Evolutionary conservation across 768 basidiomycete species (phyloP), one percentile per base, ranked within the genome.

Genomic region (Lactarius pseudohatsudake): DNA sequence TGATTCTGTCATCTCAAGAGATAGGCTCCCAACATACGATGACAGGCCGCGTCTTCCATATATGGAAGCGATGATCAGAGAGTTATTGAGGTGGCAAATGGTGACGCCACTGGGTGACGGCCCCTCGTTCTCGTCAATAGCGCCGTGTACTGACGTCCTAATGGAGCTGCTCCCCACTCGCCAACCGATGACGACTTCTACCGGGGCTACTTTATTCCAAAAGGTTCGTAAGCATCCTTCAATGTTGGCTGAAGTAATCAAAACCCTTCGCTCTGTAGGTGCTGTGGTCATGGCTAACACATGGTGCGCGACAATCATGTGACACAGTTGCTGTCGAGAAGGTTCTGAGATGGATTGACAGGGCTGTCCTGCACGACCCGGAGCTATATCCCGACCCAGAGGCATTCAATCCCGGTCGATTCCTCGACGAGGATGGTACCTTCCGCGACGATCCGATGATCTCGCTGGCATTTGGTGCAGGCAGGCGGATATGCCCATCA

Each of bases 381-480:
- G 61, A 61, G 16, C 60, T 64, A 50, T 76, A 54, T 62, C 73
- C 69, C 4, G 68, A 75, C n/a, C 75, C 75, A 22, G 69, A 74
- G 40, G 36, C 30, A 2, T 75, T 75, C 62, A 70, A 66, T 9
- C 74, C 74, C 8, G 74, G 74, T 20, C 72, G 74, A 7, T 74
- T 64, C 47, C 65, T 72, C 30, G 41, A 55, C 28, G 22, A 54
- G n/a, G 64, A 61, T 53, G 64, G 59, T 15, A 45, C 34, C 30
- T 54, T 30, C 22, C 38, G 55, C 16, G 60, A 57, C 16, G 55
- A 61, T 43, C 38, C 60, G 0, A 22, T n/a, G 26, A 26, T 53
- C 5, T 5, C 22, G 22, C 22, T 53, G 4, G 50, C 50, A 2
- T 53, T 53, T 28, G 50, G 50, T 8, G 26, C 10, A n/a, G 50